Evolutionary conservation across 768 basidiomycete genomes (phyloP), one percentile per base, ranked within the genome.

Genomic region (Boletus vinaceobasis): DNA sequence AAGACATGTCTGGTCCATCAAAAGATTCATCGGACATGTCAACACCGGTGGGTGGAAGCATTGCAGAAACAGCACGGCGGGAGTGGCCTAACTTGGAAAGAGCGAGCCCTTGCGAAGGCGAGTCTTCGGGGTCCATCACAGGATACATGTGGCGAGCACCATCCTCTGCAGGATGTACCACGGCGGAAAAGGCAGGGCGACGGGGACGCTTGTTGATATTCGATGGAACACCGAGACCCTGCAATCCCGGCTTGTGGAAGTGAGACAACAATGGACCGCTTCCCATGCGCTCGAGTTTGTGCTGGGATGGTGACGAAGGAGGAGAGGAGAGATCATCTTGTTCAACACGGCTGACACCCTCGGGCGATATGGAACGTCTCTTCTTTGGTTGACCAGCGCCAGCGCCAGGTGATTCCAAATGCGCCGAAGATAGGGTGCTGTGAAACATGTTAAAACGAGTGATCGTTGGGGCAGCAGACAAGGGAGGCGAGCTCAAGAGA

Each of bases 11-110:
- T 13, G 78, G 78, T 19, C 78, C 78, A 37, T 73, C 75, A 60
- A 87, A 84, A 52, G 73, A 69, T 37, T 71, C 73, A 21, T 77
- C 72, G n/a, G 85, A 84, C 35, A 80, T 77, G 50, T 83, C 82
- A 7, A 62, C 50, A 45, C 66, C 58, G 44, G 52, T 60, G 23
- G 74, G 71, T 1, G 79, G 74, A 40, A 88, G 72, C 73, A 89
- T 78, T 4, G 90, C 89, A 44, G 87, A 90, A 67, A 91, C 88
- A 2, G 85, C 88, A 29, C 89, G 83, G 26, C 90, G 83, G 15
- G 78, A 74, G 29, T 82, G 82, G 3, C 78, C 82, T 11, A 79
- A 63, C 27, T 68, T 74, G 21, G 50, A 21, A 21, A 43, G 39
- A 7, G 21, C 21, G 19, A 49, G 44, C 40, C 68, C 56, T n/a